These are phyloP conservation scores for Fraxinus platypoda DNA, from an alignment of 305 asterid species.

Conservation along the genomic window DNA sequence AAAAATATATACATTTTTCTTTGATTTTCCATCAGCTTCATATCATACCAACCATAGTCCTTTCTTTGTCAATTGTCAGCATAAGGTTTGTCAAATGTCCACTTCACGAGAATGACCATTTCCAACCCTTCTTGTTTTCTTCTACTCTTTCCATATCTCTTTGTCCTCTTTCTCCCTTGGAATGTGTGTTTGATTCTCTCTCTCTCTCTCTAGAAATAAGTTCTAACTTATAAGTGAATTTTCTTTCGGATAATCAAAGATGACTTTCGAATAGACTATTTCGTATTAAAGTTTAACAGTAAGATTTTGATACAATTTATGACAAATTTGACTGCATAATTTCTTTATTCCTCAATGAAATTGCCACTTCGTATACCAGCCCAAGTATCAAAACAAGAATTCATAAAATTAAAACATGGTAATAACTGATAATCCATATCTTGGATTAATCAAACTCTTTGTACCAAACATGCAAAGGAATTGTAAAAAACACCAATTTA, in stretches of 20 bases:
- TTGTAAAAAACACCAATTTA: constrained; percentile 1
- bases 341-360: constrained; percentile 26
- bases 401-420: constrained; percentile 1
- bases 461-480: constrained; percentile 13
- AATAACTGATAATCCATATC: not conserved
- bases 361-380: constrained; percentile 32
- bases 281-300: not conserved
- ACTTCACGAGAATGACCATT: constrained; percentile 45
- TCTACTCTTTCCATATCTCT: constrained; percentile 29
- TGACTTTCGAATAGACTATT: not conserved
- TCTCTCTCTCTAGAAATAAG: constrained; percentile 8
- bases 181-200: constrained; percentile 33
- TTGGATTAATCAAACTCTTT: not conserved
- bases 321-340: not conserved
- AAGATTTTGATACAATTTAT: not conserved
- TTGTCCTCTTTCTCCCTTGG: constrained; percentile 39
- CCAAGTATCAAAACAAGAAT: constrained; percentile 26
- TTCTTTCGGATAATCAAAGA: not conserved
- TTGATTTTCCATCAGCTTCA: not conserved
- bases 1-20: not conserved
- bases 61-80: constrained; percentile 41
- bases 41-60: not conserved
- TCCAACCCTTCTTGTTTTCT: constrained; percentile 41
- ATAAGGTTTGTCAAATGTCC: constrained; percentile 36
- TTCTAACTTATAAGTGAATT: not conserved